Evolutionary conservation across 2,329 filamentous ascomycete genomes (phyloP), one percentile per base, ranked within the genome.

Genomic region (Amylocarpus encephaloides): DNA sequence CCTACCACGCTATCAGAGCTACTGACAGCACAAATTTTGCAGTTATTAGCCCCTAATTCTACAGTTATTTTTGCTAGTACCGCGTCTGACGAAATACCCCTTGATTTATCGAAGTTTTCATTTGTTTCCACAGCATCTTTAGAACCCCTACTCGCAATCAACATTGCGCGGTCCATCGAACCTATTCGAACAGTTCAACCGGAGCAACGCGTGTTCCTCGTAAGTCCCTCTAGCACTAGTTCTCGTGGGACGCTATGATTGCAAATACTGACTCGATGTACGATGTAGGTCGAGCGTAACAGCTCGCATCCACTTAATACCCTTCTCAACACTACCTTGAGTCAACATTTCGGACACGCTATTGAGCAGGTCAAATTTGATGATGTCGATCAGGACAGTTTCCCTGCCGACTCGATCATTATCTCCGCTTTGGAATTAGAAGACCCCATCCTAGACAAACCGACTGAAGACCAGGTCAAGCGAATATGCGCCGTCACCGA

Each of bases 371-470:
- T 44, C 15, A 33, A 12, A 12, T 34, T 44, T 3, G 16, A 12
- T 10, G 16, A 34, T 19, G 30, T 44, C 15, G 34, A 26, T 19
- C 42, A 33, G 3, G 16, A 34, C 19, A 44, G n/a, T 6, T 16
- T 44, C 16, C 42, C 42, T 5, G 7, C 13, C 9, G 26, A 16
- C 13, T 44, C 32, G 2, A 38, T 46, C 16, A 33, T 46, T 38
- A 43, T 49, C 29, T 43, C 46, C 11, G 16, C 40, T n/a, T 22
- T 49, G 22, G 46, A 49, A 19, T 32, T 49, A 5, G 32, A 36
- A 35, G 22, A 19, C 19, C 39, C 39, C 7, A 26, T 43, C 32
- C 40, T 49, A 10, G 40, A 22, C 5, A 43, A 13, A 11, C 11
- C 32, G n/a, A 38, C 18, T 12, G 16, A 29, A n/a, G 39, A 33